These are phyloP conservation scores for Hyaloperonospora brassicae DNA, from an alignment of 352 stramenopile genomes.

Conservation along the genomic window DNA sequence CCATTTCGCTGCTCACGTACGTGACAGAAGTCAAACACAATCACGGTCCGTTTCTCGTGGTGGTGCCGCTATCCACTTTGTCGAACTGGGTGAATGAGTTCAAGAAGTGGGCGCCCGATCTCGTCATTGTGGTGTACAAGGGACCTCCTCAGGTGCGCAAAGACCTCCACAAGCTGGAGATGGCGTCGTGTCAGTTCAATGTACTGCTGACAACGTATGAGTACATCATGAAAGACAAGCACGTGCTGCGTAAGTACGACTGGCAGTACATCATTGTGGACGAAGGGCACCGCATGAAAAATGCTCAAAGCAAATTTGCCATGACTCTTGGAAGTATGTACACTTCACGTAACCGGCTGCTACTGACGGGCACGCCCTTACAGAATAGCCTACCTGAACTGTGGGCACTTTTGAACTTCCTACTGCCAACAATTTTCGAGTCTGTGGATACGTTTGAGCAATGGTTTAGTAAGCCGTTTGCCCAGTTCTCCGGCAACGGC, in stretches of 20 bases:
- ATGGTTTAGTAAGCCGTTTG: constrained; percentile 86
- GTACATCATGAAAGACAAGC: constrained; percentile 89
- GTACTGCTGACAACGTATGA: constrained; percentile 93
- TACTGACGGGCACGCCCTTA: constrained; percentile 98
- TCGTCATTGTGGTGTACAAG: constrained; percentile 97
- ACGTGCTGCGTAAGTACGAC: constrained; percentile 81
- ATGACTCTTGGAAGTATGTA: constrained; percentile 82
- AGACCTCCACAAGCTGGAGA: constrained; percentile 71
- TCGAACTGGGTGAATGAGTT: constrained; percentile 94
- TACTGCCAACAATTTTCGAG: constrained; percentile 88
- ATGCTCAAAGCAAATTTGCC: constrained; percentile 85
- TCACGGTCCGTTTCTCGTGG: constrained; percentile 94
- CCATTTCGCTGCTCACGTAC: constrained; percentile 80
- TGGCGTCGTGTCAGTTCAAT: constrained; percentile 86
- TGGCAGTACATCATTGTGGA: constrained; percentile 93
- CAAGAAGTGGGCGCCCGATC: constrained; percentile 89
- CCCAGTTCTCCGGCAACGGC: constrained; percentile 65
- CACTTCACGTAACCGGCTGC: constrained; percentile 82
- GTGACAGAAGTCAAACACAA: constrained; percentile 81
- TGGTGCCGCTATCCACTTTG: constrained; percentile 94
- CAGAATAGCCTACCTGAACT: constrained; percentile 95
- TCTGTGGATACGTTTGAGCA: constrained; percentile 86
- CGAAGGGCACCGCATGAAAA: constrained; percentile 91
- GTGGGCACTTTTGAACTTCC: constrained; percentile 89
- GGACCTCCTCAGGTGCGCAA: constrained; percentile 72